Percentiles rank a stretch among this genome's conserved stretches.
Evolutionary conservation across 1,139 yeast species (phyloP).

Genomic region (Pichia sp.): DNA sequence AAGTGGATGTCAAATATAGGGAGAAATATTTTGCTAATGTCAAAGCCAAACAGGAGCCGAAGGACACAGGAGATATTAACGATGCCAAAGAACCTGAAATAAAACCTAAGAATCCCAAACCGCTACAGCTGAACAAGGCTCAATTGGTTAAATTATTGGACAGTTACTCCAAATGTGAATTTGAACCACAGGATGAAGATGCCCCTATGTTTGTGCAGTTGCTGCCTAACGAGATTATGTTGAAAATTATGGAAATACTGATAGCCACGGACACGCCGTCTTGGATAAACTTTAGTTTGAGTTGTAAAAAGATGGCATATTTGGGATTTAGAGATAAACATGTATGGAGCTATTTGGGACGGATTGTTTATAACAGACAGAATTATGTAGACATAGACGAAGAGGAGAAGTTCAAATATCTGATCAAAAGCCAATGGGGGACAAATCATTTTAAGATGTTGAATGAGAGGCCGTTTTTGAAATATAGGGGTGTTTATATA

Average conservation of each 20-base stretch:
- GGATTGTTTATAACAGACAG: slow-evolving; percentile 49
- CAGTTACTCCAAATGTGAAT: slow-evolving; percentile 28
- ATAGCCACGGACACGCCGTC: slow-evolving; percentile 53
- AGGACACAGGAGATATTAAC: neutral
- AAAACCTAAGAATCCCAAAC: slow-evolving; percentile 3
- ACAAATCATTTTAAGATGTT: slow-evolving; percentile 49
- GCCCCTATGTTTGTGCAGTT: slow-evolving; percentile 46
- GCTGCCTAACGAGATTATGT: slow-evolving; percentile 60
- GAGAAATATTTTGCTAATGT: slow-evolving; percentile 21
- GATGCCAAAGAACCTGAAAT: neutral
- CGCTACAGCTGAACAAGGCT: slow-evolving; percentile 28
- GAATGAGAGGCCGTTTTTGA: slow-evolving; percentile 55
- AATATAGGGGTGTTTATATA: slow-evolving; percentile 78
- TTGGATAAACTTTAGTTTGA: slow-evolving; percentile 57
- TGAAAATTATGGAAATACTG: slow-evolving; percentile 38
- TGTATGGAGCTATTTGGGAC: slow-evolving; percentile 51
- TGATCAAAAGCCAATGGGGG: slow-evolving; percentile 29
- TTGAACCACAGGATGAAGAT: slow-evolving; percentile 31
- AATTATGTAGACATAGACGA: slow-evolving; percentile 29
- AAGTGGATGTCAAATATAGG: slow-evolving; percentile 64
- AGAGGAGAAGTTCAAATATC: slow-evolving; percentile 25
- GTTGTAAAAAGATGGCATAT: slow-evolving; percentile 54
- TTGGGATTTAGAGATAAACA: slow-evolving; percentile 50
- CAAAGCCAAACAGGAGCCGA: too few relatives aligned
- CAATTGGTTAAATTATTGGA: slow-evolving; percentile 29